Evolutionary conservation across 352 stramenopile genomes (phyloP), one percentile per base, ranked within the genome.

Genomic region (Pythium aristosporum): DNA sequence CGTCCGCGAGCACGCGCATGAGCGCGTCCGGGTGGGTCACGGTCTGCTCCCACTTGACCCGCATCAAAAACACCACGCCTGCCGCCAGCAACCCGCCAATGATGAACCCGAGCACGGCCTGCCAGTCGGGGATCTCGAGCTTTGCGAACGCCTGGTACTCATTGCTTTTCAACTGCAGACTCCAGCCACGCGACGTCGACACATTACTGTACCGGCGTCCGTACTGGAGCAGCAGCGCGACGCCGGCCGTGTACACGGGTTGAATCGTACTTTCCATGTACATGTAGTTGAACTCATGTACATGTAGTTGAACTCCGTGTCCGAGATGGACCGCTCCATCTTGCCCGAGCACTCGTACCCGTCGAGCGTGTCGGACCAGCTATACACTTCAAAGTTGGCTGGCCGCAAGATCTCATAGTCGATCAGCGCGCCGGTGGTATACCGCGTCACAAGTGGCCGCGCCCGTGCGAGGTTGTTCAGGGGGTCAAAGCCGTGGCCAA

Each of bases 401-500:
- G 55, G 55, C 11, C 42, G 55, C 20, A 62, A 23, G 16, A 62
- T 62, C 32, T 62, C 55, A 28, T 54, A 62, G 12, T 62, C 42
- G 25, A 62, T 30, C 5, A 43, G 18, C 15, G 55, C 55, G n/a
- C 55, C 55, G 4, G 55, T 54, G 16, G 55, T 62, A 42, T 46
- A 62, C 5, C 55, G 55, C 25, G 55, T 46, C 41, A 44, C 28
- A 6, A 62, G 55, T 0, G 43, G 55, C 5, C 55, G 42, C 7
- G 25, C 42, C 13, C 32, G 25, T 8, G 42, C 55, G 16, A 34
- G 15, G 18, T 54, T 62, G 7, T 43, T 54, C 18, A 28, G 15
- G 15, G 54, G 34, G 12, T 62, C 42, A 36, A 62, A 54, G 7
- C 21, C 25, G 1, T 28, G 25, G 16, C 55, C 55, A 53, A 62